Evolutionary conservation across 2,329 filamentous ascomycete genomes (phyloP), one percentile per base, ranked within the genome.

Genomic region (Colletotrichum australisinense): DNA sequence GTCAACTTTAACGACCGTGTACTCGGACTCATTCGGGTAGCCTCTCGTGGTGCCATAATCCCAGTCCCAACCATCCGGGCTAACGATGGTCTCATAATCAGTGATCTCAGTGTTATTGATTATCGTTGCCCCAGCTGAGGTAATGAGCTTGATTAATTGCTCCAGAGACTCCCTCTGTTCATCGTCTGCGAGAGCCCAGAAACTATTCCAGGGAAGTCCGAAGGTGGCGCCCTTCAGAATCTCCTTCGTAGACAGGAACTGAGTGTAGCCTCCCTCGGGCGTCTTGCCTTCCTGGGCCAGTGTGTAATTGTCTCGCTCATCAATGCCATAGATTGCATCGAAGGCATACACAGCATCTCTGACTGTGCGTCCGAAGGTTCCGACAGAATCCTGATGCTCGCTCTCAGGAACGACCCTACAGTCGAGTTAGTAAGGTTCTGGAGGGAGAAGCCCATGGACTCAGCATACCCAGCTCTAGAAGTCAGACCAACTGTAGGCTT

Each of bases 401-500:
- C 87, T 89, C 78, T 93, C 92, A 0, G 93, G 93, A 42, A 95
- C 87, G 32, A 92, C 87, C 22, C 82, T 76, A 49, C 3, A 26
- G 24, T 26, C 24, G 32, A 24, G 16, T 68, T 9, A 69, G 67
- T 26, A 22, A 26, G 24, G 24, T 26, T 26, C 24, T 26, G 24
- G 24, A 26, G 24, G 24, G 24, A 26, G 24, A 26, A 26, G 24
- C 24, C 24, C 24, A 26, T 26, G 24, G 24, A 26, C 24, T 26
- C 24, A 26, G 4, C 24, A 26, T 26, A 78, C 35, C 87, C 90
- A 24, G 83, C 86, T 19, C 92, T 85, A 9, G 92, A 94, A 0
- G 92, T 94, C 63, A 94, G 81, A 0, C 93, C 93, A 6, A 95
- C 91, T 1, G 93, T 95, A 1, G 93, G 93, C 82, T 95, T 95